phyloP scores from a whole-genome alignment of 1,139 yeast species.

The Nakaseomyces glabratus region DNA sequence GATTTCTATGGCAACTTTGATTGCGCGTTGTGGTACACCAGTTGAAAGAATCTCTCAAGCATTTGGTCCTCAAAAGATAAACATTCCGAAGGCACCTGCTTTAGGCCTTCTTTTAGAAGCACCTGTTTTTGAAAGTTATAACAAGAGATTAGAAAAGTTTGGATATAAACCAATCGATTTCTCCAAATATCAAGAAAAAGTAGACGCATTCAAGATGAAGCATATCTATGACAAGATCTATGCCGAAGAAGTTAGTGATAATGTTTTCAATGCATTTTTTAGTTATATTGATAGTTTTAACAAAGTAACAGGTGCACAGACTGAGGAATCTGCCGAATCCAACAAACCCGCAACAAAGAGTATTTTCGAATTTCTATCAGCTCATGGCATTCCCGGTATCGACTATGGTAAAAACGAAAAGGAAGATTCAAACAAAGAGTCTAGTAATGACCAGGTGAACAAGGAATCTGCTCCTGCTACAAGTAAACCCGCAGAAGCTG shows the following conservation, averaged over 20 bases:
- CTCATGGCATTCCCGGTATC: slow-evolving; percentile 41
- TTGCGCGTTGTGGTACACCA: slow-evolving; percentile 82
- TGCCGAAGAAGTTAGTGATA: slow-evolving; percentile 77
- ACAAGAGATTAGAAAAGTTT: slow-evolving; percentile 56
- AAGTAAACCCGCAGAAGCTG: slow-evolving; percentile 6
- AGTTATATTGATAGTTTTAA: slow-evolving; percentile 73
- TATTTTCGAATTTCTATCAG: slow-evolving; percentile 71
- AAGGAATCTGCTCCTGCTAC: background rate
- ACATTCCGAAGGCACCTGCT: slow-evolving; percentile 97
- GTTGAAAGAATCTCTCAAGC: slow-evolving; percentile 66
- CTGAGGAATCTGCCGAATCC: slow-evolving; percentile 23
- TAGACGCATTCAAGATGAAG: slow-evolving; percentile 80
- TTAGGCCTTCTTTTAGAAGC: slow-evolving; percentile 81
- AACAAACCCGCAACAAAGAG: slow-evolving; percentile 31
- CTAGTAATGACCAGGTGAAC: background rate
- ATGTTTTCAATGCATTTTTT: slow-evolving; percentile 81
- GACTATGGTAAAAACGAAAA: too few relatives aligned
- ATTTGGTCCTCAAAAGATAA: slow-evolving; percentile 62
- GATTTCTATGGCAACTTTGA: slow-evolving; percentile 91
- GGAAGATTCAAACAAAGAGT: too few relatives aligned
- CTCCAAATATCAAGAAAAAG: slow-evolving; percentile 53
- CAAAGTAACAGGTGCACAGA: slow-evolving; percentile 29
- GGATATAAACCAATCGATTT: slow-evolving; percentile 79
- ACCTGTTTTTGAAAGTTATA: slow-evolving; percentile 86
- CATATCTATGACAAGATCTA: slow-evolving; percentile 88